phyloP scores from a whole-genome alignment of 495 filamentous ascomycete genomes.

The Clohesyomyces aquaticus region DNA sequence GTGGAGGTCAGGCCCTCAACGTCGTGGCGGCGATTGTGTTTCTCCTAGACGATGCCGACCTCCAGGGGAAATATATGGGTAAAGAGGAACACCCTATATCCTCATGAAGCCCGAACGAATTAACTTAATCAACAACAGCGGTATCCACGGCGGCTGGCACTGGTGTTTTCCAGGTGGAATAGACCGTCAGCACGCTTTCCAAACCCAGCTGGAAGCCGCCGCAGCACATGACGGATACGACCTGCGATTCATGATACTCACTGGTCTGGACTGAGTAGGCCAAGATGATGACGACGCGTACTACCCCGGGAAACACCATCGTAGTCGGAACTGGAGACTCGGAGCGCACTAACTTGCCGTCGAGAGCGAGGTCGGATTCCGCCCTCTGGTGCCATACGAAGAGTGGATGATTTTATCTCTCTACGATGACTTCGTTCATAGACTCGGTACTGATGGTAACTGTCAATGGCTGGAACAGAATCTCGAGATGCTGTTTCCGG shows the following conservation, averaged over 20 bases:
- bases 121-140: background rate
- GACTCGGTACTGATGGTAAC: background rate
- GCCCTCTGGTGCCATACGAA: background rate
- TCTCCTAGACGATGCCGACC: background rate
- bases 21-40: conserved; percentile 7
- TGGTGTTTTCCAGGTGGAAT: background rate
- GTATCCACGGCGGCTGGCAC: conserved; percentile 11
- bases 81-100: background rate
- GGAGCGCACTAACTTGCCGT: background rate
- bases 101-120: conserved; percentile 6
- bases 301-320: background rate
- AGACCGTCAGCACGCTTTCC: background rate
- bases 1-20: background rate
- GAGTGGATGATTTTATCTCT: background rate
- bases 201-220: background rate
- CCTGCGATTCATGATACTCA: background rate
- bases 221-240: conserved; percentile 4
- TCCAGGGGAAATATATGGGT: background rate
- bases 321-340: background rate
- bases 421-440: background rate
- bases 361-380: background rate
- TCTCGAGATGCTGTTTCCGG: background rate
- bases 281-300: background rate
- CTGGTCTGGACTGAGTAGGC: background rate
- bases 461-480: conserved; percentile 2